phyloP scores from a whole-genome alignment of 768 basidiomycete species.

The Austroboletus eburneus region DNA sequence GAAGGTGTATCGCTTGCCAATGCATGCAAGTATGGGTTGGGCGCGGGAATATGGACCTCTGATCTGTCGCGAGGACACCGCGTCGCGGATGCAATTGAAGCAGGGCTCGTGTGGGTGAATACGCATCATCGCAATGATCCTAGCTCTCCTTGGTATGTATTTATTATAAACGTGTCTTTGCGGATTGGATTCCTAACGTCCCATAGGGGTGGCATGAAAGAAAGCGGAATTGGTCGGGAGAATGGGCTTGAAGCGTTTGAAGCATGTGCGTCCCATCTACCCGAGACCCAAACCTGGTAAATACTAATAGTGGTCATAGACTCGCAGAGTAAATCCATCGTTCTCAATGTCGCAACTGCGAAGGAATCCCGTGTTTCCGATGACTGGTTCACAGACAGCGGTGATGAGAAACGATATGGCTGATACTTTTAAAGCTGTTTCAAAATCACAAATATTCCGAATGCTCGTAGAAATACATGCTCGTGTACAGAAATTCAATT shows the following conservation, averaged over 20 bases:
- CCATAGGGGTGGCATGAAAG: slow-evolving; percentile 85
- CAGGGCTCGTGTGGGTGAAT: slow-evolving; percentile 85
- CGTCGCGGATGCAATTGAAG: slow-evolving; percentile 62
- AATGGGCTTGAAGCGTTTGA: slow-evolving; percentile 81
- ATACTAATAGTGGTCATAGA: slow-evolving; percentile 45
- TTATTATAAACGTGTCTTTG: background rate
- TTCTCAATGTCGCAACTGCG: slow-evolving; percentile 64
- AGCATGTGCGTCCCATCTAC: slow-evolving; percentile 50
- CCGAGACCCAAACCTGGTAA: background rate
- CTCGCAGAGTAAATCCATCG: slow-evolving; percentile 79
- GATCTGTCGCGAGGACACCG: slow-evolving; percentile 74
- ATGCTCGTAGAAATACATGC: slow-evolving; percentile 14
- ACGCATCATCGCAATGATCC: slow-evolving; percentile 89
- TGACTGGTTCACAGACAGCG: slow-evolving; percentile 74
- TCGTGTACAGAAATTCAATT: no score
- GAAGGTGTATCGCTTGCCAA: slow-evolving; percentile 73
- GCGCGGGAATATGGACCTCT: slow-evolving; percentile 77
- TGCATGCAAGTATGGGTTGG: slow-evolving; percentile 73
- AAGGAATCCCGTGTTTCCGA: slow-evolving; percentile 56
- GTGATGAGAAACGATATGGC: slow-evolving; percentile 59
- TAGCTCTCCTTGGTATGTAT: slow-evolving; percentile 72
- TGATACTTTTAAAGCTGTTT: slow-evolving; percentile 28
- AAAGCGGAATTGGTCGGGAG: slow-evolving; percentile 83
- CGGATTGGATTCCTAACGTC: slow-evolving; percentile 5
- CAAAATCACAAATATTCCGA: background rate